phyloP scores from a whole-genome alignment of 78 protist genomes.

The Monocercomonoides exilis region DNA sequence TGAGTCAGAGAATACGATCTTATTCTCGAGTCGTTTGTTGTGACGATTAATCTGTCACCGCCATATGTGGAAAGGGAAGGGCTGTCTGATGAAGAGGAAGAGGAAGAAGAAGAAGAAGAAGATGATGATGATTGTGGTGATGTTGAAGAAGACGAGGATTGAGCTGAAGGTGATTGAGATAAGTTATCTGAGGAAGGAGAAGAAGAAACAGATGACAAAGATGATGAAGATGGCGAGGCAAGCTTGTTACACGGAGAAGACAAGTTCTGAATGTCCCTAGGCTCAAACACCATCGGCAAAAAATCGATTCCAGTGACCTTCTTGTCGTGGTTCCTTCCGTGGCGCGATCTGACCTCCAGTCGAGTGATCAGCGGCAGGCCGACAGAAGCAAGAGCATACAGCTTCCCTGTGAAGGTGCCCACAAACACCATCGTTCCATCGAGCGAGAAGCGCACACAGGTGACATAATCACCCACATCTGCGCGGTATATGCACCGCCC shows the following conservation, averaged over 20 bases:
- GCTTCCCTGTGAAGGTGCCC: constrained; percentile 12
- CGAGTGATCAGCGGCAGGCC: neutral
- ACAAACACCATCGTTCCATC: constrained; percentile 2
- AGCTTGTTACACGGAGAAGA: too few relatives aligned
- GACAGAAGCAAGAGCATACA: neutral
- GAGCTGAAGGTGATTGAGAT: too few relatives aligned
- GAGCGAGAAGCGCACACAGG: neutral
- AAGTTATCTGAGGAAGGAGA: too few relatives aligned
- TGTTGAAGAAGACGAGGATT: too few relatives aligned
- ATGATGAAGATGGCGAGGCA: too few relatives aligned
- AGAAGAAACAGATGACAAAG: too few relatives aligned
- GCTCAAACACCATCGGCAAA: neutral
- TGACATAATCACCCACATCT: neutral
- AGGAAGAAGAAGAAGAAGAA: too few relatives aligned
- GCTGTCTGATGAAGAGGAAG: too few relatives aligned
- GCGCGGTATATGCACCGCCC: neutral
- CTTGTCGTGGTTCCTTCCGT: neutral
- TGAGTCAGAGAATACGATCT: neutral
- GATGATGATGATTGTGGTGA: too few relatives aligned
- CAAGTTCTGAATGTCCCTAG: too few relatives aligned
- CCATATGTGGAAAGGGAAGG: too few relatives aligned
- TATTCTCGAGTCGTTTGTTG: constrained; percentile 10
- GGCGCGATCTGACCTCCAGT: constrained; percentile 1
- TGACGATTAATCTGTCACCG: neutral
- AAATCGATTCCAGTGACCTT: constrained; percentile 14